A percentile compares a stretch with the other conserved stretches of the same genome.
Evolutionary conservation across 2,329 filamentous ascomycete species (phyloP).

Genomic region (Diaporthe citrichinensis): DNA sequence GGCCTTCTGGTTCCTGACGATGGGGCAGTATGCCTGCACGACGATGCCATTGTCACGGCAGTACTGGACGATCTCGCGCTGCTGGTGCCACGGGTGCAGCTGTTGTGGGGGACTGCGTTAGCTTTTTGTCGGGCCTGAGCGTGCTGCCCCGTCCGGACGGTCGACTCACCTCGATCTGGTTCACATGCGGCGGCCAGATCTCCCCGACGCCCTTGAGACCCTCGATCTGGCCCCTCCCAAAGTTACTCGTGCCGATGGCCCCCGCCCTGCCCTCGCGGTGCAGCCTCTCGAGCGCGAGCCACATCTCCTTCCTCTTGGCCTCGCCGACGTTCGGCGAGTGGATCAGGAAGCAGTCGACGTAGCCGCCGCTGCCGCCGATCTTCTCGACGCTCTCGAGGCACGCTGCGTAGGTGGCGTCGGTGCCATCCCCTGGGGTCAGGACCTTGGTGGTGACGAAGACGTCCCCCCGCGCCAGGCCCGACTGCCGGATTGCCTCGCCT

Average conservation of each 20-base stretch:
- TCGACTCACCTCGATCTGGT: slow-evolving; percentile 40
- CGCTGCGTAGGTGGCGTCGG: slow-evolving; percentile 65
- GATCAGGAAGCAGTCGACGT: slow-evolving; percentile 39
- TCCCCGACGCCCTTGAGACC: slow-evolving; percentile 23
- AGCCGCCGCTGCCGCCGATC: slow-evolving; percentile 49
- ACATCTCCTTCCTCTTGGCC: slow-evolving; percentile 25
- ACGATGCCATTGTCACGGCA: slow-evolving; percentile 85
- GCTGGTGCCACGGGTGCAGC: slow-evolving; percentile 81
- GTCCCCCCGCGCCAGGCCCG: slow-evolving; percentile 64
- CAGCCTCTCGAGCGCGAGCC: slow-evolving; percentile 34
- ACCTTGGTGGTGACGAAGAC: slow-evolving; percentile 77
- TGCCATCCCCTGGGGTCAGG: slow-evolving; percentile 52
- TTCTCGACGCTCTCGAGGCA: slow-evolving; percentile 73
- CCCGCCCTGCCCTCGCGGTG: slow-evolving; percentile 36
- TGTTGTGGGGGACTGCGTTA: slow-evolving; percentile 50
- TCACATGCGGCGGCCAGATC: slow-evolving; percentile 38
- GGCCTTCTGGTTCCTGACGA: slow-evolving; percentile 51
- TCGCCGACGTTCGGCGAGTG: slow-evolving; percentile 31
- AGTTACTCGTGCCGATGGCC: slow-evolving; percentile 37
- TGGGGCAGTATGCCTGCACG: slow-evolving; percentile 57
- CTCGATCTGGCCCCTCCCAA: slow-evolving; percentile 36
- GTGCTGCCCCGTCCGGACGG: not conserved
- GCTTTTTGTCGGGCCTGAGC: not conserved
- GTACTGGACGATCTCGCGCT: slow-evolving; percentile 55
- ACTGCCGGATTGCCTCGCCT: slow-evolving; percentile 69